Evolutionary conservation across 140 eudicot species (phyloP), one percentile per base, ranked within the genome.

Genomic region (Erigeron philadelphicus): DNA sequence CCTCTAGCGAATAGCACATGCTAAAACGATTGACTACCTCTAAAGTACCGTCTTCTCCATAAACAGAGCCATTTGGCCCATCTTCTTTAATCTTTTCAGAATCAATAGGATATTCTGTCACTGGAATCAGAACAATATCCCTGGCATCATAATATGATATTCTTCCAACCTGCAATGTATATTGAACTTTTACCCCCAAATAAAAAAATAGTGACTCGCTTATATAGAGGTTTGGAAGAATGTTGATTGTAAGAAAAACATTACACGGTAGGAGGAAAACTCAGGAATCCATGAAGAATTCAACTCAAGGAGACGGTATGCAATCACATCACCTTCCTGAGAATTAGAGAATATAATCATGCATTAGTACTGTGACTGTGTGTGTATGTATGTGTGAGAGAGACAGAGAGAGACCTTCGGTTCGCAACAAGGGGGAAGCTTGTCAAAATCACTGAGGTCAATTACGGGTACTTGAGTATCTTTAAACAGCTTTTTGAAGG

Each of bases 231-330:
- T 49, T 56, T 56, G 43, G 9, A 12, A 19, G 16, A 55, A 13
- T 53, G 55, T 25, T 53, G 58, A 11, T 66, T 47, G 16, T 9
- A 53, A 44, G 19, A 47, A 52, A 48, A 69, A 63, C 55, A 59
- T 66, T 86, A 93, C 99, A 53, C 97, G 87, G 74, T 56, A 89
- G 21, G 88, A 74, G 17, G 97, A 89, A 61, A 90, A 72, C 84
- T 87, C 95, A 42, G 97, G 95, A 62, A 85, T 82, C 96, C 96
- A 94, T 48, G 90, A 49, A 44, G 97, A 82, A 74, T 86, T 85
- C 71, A 94, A 72, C 66, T 89, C 97, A 44, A 94, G 82, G n/a
- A 94, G 74, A 35, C 97, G 95, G 60, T 94, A 94, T 59, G 95
- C 99, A 80, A 94, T 89, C 68, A 64, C 69, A 64, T 64, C 69